phyloP scores from a whole-genome alignment of 2,329 filamentous ascomycete species.

The Botrytis byssoidea region DNA sequence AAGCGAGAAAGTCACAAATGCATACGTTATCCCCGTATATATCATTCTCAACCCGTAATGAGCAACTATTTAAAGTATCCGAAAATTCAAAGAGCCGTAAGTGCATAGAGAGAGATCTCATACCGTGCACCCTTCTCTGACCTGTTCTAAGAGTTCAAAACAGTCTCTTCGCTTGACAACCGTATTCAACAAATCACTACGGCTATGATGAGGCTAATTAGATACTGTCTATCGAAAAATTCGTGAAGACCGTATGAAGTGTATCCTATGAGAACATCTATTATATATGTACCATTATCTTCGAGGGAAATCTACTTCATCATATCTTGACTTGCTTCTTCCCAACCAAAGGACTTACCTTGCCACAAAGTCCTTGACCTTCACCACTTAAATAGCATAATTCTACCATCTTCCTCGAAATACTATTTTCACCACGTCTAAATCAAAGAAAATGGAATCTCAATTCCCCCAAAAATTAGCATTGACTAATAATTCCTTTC shows the following conservation, averaged over 20 bases:
- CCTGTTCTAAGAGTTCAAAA: background rate
- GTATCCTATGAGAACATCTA: background rate
- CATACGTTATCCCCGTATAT: background rate
- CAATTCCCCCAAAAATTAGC: background rate
- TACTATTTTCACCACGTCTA: background rate
- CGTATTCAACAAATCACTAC: background rate
- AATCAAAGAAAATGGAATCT: background rate
- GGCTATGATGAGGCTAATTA: background rate
- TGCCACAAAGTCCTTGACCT: background rate
- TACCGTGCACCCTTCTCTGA: background rate
- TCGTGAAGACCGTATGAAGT: background rate
- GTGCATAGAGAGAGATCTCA: background rate
- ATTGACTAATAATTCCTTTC: background rate
- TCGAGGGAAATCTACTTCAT: background rate
- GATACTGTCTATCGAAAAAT: background rate
- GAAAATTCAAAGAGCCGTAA: background rate
- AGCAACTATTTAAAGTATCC: background rate
- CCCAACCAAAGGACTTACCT: background rate
- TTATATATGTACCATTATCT: background rate
- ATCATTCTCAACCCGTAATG: background rate
- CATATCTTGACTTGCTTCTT: background rate
- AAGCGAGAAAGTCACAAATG: background rate
- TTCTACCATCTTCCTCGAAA: accelerated
- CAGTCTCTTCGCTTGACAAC: background rate
- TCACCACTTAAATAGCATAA: accelerated